phyloP scores from a whole-genome alignment of 768 basidiomycete genomes.

The Bullera alba region DNA sequence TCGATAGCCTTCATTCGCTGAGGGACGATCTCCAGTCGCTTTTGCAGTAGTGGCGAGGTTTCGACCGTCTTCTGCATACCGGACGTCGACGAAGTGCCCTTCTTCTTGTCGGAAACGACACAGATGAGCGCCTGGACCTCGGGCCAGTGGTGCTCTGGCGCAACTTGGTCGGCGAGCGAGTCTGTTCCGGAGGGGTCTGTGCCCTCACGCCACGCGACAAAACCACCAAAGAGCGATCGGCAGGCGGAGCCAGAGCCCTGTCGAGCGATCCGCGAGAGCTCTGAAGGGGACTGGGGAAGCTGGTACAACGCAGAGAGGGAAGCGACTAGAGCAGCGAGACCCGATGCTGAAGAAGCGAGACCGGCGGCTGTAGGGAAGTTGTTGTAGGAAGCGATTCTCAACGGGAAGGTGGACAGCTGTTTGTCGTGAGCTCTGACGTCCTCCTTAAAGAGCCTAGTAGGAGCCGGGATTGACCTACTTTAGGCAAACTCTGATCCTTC shows the following conservation, averaged over 20 bases:
- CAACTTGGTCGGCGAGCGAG: slow-evolving; percentile 80
- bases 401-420: slow-evolving; percentile 64
- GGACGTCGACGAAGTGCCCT: slow-evolving; percentile 85
- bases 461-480: slow-evolving; percentile 54
- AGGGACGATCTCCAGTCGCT: slow-evolving; percentile 86
- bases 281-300: slow-evolving; percentile 68
- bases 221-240: slow-evolving; percentile 93
- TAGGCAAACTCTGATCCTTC: slow-evolving; percentile 57
- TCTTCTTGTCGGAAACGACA: slow-evolving; percentile 91
- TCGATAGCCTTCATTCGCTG: slow-evolving; percentile 73
- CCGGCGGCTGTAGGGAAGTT: slow-evolving; percentile 99
- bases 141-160: slow-evolving; percentile 81
- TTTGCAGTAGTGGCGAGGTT: slow-evolving; percentile 76
- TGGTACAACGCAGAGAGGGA: slow-evolving; percentile 81
- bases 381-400: slow-evolving; percentile 91
- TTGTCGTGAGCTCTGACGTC: no score
- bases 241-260: slow-evolving; percentile 98
- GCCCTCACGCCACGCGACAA: slow-evolving; percentile 90
- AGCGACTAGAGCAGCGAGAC: slow-evolving; percentile 87
- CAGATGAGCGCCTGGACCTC: slow-evolving; percentile 95
- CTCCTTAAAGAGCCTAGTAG: no score
- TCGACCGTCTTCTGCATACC: slow-evolving; percentile 98
- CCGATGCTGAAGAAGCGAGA: slow-evolving; percentile 92
- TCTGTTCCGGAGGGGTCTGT: slow-evolving; percentile 63
- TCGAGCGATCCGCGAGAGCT: slow-evolving; percentile 86